Percentiles rank a stretch among this genome's conserved stretches.
These are phyloP conservation scores for Stagonosporopsis cucurbitacearum DNA, from an alignment of 2,329 filamentous ascomycete species.

Conservation along the genomic window DNA sequence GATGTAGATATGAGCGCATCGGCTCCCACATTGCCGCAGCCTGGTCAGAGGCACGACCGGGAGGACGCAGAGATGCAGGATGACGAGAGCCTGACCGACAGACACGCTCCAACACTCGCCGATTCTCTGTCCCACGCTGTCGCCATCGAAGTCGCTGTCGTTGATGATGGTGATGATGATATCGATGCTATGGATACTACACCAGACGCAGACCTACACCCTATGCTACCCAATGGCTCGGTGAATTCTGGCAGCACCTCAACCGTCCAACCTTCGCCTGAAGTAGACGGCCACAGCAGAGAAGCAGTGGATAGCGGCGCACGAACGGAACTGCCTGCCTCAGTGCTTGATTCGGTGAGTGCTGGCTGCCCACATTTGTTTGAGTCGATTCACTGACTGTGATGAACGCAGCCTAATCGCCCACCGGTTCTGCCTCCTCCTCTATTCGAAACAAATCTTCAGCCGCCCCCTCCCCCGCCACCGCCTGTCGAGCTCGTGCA, in stretches of 20 bases:
- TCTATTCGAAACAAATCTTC: constrained; percentile 27
- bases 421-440: constrained; percentile 32
- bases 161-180: no score
- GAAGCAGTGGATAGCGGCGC: constrained; percentile 18
- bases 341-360: constrained; percentile 26
- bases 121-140: constrained; percentile 25
- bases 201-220: constrained; percentile 37
- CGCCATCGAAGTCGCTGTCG: constrained; percentile 38
- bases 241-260: constrained; percentile 18
- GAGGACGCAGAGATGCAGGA: constrained; percentile 46
- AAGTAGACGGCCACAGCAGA: constrained; percentile 17
- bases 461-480: constrained; percentile 43
- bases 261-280: constrained; percentile 25
- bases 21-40: constrained; percentile 37
- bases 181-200: constrained; percentile 52
- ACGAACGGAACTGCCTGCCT: constrained; percentile 11
- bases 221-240: constrained; percentile 34
- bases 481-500: constrained; percentile 39
- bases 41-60: constrained; percentile 48
- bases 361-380: not conserved
- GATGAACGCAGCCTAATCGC: constrained; percentile 22
- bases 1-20: constrained; percentile 47
- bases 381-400: constrained; percentile 16
- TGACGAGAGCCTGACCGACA: constrained; percentile 28
- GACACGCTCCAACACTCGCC: constrained; percentile 15